Base-by-base conservation (phyloP, 148 eudicot species). In the Arbutus unedo region DNA sequence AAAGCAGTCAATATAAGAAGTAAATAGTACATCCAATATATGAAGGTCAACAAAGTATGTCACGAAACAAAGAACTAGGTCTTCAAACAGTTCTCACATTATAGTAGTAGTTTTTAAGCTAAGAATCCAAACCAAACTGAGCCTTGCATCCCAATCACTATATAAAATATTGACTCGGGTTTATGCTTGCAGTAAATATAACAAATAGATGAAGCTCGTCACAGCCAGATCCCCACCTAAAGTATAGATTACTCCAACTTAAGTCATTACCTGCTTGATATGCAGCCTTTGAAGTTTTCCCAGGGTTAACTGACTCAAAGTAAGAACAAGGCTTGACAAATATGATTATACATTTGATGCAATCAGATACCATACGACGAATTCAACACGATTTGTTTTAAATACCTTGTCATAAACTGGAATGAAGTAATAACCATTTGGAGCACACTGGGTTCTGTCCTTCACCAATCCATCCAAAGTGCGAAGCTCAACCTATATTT, bases 401-500 rank as follows among this genome's bases (percentile, higher is more conserved):
- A 51, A 62, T 85, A 96, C 99, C 99, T 97, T 97, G 88, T 97
- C 99, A 81, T 97, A 97, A 83, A 97, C 98, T 7, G 99, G 99
- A 81, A 97, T 93, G 85, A 94, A 97, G 91, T 97, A 97, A 89
- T 97, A 97, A 79, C 99, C 99, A 82, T 97, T 97, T 60, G 99
- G 99, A 83, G 99, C 99, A 90, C 99, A 97, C 59, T 94, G 99
- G 43, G 98, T 94, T 84, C 96, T 91, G 81, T 94, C 99, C 90
- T 97, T 97, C 88, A 97, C 95, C 90, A 94, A 85, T 78, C 98
- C 99, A 84, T 97, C 99, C 88, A 90, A 49, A 6, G 99, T 97
- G 71, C 92, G 94, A 79, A 97, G 97, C 89, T 97, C 99, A 81
- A 97, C 97, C 99, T 97, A 85, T 83, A 86, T 14, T 80, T 77